A percentile compares a stretch with the other conserved stretches of the same genome.
phyloP scores from a whole-genome alignment of 2,329 filamentous ascomycete genomes.

The Orbilia oligospora region DNA sequence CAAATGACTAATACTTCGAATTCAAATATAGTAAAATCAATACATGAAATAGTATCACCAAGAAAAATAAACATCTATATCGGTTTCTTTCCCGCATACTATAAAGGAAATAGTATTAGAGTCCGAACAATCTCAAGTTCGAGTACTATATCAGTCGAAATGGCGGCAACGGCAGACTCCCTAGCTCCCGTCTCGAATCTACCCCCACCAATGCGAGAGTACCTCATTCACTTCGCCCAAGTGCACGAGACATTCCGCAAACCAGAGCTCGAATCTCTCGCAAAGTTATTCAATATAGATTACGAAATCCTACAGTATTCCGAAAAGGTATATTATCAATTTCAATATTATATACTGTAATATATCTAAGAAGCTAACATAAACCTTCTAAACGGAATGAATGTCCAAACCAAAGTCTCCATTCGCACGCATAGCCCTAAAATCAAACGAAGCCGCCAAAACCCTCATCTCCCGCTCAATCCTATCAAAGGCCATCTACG shows the following conservation, averaged over 20 bases:
- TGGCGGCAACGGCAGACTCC: conserved; percentile 20
- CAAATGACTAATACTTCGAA: conserved; percentile 28
- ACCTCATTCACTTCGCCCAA: conserved; percentile 90
- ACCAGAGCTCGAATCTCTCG: conserved; percentile 86
- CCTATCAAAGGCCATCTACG: conserved; percentile 85
- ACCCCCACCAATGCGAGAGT: conserved; percentile 72
- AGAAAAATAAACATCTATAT: background rate
- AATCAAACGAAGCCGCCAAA: conserved; percentile 76
- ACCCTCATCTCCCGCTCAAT: conserved; percentile 82
- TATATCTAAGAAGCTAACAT: no score
- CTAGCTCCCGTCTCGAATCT: conserved; percentile 35
- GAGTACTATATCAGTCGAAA: background rate
- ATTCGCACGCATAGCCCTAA: conserved; percentile 82
- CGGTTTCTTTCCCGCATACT: no score
- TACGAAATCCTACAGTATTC: conserved; percentile 83
- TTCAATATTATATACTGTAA: no score
- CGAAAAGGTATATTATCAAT: conserved; percentile 73
- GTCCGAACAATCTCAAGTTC: background rate
- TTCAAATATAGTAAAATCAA: conserved; percentile 18
- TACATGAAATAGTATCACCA: background rate
- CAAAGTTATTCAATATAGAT: conserved; percentile 76
- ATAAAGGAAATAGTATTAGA: no score
- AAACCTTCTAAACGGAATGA: no score
- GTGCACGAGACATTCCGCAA: conserved; percentile 90
- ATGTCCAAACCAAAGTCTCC: conserved; percentile 75